These are phyloP conservation scores for Penicillium taxi DNA, from an alignment of 495 filamentous ascomycete genomes.

Conservation along the genomic window DNA sequence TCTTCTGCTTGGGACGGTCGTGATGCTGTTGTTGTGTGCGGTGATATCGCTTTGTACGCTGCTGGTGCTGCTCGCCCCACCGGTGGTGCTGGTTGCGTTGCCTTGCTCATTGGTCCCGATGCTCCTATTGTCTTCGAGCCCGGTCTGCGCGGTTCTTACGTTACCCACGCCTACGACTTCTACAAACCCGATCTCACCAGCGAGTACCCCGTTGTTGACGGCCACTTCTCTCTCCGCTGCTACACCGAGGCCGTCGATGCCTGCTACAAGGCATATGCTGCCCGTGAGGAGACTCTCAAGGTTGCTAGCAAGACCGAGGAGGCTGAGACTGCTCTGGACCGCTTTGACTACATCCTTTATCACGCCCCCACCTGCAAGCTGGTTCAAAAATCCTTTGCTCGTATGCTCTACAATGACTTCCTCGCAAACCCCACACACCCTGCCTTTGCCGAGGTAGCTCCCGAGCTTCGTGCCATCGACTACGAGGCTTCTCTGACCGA, in stretches of 20 bases:
- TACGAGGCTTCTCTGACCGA: conserved; percentile 82
- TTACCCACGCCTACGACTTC: conserved; percentile 96
- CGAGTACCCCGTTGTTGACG: conserved; percentile 96
- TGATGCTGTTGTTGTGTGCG: conserved; percentile 85
- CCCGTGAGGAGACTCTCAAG: conserved; percentile 68
- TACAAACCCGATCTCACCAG: conserved; percentile 98
- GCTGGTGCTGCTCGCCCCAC: conserved; percentile 94
- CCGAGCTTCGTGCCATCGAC: conserved; percentile 76
- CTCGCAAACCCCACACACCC: conserved; percentile 66
- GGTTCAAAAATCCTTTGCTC: conserved; percentile 89
- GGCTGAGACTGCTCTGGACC: conserved; percentile 66
- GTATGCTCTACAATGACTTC: conserved; percentile 96
- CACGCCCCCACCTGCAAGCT: conserved; percentile 98
- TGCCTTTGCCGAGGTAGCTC: conserved; percentile 77
- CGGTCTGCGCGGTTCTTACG: conserved; percentile 84
- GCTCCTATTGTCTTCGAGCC: conserved; percentile 88
- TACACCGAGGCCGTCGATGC: conserved; percentile 92
- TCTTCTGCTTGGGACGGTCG: conserved; percentile 97
- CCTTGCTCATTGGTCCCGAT: conserved; percentile 88
- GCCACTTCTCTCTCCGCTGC: conserved; percentile 90
- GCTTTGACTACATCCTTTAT: conserved; percentile 94
- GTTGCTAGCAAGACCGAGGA: conserved; percentile 48
- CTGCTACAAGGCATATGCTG: conserved; percentile 92
- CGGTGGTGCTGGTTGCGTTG: conserved; percentile 89
- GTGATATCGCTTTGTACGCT: conserved; percentile 97